Conservation (phyloP, 495 filamentous ascomycete species). For the Podospora tetraspora region DNA sequence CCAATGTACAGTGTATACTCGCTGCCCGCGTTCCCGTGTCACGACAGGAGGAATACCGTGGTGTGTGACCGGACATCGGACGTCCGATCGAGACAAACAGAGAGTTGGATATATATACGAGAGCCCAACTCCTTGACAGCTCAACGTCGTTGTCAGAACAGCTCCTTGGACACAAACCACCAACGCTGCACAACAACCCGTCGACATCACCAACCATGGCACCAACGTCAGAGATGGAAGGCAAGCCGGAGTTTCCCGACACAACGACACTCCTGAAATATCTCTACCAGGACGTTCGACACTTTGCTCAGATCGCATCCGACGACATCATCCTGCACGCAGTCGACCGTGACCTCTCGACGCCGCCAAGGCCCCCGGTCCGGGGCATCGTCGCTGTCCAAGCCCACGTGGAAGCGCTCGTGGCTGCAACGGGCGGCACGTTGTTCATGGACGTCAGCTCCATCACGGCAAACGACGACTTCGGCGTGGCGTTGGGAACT, state of each 20-base stretch:
- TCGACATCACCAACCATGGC: neutral
- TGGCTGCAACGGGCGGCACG: constrained; percentile 18
- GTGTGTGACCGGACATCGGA: neutral
- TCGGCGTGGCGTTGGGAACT: constrained; percentile 23
- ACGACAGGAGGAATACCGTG: neutral
- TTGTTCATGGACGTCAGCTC: constrained; percentile 26
- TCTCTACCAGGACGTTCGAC: constrained; percentile 24
- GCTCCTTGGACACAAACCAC: neutral
- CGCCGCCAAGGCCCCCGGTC: constrained; percentile 13
- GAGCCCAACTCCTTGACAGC: no score
- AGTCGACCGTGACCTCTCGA: constrained; percentile 13
- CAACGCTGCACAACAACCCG: neutral
- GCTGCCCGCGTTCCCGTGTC: neutral
- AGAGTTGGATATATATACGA: neutral
- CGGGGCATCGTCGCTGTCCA: constrained; percentile 21
- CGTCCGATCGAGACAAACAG: neutral
- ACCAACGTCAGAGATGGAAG: neutral
- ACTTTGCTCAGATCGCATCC: constrained; percentile 17
- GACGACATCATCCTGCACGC: constrained; percentile 22
- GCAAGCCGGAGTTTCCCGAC: neutral
- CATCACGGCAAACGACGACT: constrained; percentile 14
- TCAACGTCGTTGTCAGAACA: no score
- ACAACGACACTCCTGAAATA: constrained; percentile 15
- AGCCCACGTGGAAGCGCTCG: constrained; percentile 22
- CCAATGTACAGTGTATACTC: neutral